Conservation (phyloP, 2,329 filamentous ascomycete species). For the Waltergamsia citrina region DNA sequence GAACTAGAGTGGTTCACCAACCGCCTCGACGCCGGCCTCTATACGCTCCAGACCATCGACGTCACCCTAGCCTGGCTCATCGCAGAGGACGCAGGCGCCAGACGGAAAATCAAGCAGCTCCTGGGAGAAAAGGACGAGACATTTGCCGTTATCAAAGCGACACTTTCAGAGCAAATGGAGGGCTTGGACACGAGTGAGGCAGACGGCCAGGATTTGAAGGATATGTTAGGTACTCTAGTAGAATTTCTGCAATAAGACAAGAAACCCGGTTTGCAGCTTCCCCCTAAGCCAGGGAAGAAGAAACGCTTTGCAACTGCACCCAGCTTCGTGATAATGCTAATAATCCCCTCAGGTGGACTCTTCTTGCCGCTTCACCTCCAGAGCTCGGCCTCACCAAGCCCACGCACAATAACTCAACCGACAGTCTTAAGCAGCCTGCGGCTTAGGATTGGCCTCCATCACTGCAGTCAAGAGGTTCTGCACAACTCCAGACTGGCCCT, state of each 20-base stretch:
- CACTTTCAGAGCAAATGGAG: slow-evolving; percentile 52
- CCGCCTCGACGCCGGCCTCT: slow-evolving; percentile 76
- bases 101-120: slow-evolving; percentile 49
- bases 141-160: slow-evolving; percentile 51
- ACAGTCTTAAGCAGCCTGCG: slow-evolving; percentile 6
- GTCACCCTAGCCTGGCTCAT: slow-evolving; percentile 82
- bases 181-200: slow-evolving; percentile 46
- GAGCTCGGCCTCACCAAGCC: too few relatives aligned
- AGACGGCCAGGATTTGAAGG: slow-evolving; percentile 46
- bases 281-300: too few relatives aligned
- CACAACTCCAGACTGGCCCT: slow-evolving; percentile 71
- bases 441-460: slow-evolving; percentile 64
- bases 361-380: too few relatives aligned
- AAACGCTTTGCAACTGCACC: too few relatives aligned
- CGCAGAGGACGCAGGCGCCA: slow-evolving; percentile 76
- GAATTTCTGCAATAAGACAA: slow-evolving; percentile 38
- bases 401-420: too few relatives aligned
- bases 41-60: slow-evolving; percentile 74
- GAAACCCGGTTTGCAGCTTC: too few relatives aligned
- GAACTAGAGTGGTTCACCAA: slow-evolving; percentile 65
- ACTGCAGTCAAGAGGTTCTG: slow-evolving; percentile 79
- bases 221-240: slow-evolving; percentile 44
- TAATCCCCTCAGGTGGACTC: too few relatives aligned
- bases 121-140: slow-evolving; percentile 61
- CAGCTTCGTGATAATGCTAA: too few relatives aligned